phyloP scores from a whole-genome alignment of 2,329 filamentous ascomycete genomes.

The Colletotrichum cordylinicola region DNA sequence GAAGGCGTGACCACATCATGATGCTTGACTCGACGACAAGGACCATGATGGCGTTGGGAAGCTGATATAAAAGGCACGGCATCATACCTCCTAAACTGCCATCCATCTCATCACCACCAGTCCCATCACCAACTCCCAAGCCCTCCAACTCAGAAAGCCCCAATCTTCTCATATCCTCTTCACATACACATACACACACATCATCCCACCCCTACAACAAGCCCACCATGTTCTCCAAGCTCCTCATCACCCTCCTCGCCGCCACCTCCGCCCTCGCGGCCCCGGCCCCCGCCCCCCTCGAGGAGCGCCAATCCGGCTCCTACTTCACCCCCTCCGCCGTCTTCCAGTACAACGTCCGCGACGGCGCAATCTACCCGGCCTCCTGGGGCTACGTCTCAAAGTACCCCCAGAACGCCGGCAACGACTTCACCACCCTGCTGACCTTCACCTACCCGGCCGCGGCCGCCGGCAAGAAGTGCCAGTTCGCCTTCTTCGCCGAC shows the following conservation, averaged over 20 bases:
- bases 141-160: background rate
- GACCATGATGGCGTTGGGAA: background rate
- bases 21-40: background rate
- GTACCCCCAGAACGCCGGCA: slow-evolving; percentile 25
- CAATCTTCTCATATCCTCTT: background rate
- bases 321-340: slow-evolving; percentile 28
- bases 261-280: slow-evolving; percentile 24
- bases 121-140: background rate
- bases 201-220: background rate
- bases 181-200: background rate
- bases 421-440: slow-evolving; percentile 33
- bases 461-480: slow-evolving; percentile 28
- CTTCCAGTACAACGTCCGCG: slow-evolving; percentile 28
- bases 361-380: slow-evolving; percentile 25
- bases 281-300: slow-evolving; percentile 25
- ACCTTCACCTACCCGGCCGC: slow-evolving; percentile 31
- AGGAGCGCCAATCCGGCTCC: slow-evolving; percentile 2
- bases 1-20: background rate
- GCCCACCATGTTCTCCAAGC: slow-evolving; percentile 28
- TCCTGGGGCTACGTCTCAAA: slow-evolving; percentile 24
- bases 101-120: background rate
- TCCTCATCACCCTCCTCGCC: slow-evolving; percentile 25
- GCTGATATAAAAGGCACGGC: background rate
- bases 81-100: background rate
- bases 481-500: slow-evolving; percentile 30